Evolutionary conservation across 805 yeast genomes (phyloP).

Genomic region (Candida nanaspora): DNA sequence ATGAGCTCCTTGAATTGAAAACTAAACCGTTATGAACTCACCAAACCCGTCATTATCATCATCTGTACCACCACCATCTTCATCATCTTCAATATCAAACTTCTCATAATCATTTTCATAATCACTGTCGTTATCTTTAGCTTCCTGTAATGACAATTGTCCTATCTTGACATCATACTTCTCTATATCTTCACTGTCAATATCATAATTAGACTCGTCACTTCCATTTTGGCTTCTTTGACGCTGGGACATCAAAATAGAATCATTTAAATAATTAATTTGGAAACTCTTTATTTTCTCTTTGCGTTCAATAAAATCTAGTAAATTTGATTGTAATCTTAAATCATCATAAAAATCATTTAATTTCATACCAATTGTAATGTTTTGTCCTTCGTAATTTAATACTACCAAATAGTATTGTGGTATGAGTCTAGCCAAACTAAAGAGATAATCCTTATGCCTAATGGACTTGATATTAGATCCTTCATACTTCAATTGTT

Average conservation of each 20-base stretch:
- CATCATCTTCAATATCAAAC: slow-evolving; percentile 1
- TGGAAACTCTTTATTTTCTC: slow-evolving; percentile 9
- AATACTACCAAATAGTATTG: slow-evolving; percentile 17
- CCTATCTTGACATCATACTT: background rate
- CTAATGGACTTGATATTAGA: slow-evolving; percentile 7
- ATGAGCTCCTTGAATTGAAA: too few species aligned
- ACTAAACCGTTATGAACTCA: slow-evolving; percentile 16
- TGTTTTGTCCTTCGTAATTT: slow-evolving; percentile 2
- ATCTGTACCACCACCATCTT: slow-evolving; percentile 2
- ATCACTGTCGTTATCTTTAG: background rate
- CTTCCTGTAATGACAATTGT: background rate
- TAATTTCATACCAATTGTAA: slow-evolving; percentile 21
- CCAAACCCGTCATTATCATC: slow-evolving; percentile 20
- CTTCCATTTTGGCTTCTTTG: background rate
- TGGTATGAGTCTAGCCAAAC: slow-evolving; percentile 13
- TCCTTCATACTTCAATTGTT: slow-evolving; percentile 4
- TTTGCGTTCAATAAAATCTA: slow-evolving; percentile 12
- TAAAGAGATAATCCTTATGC: slow-evolving; percentile 11
- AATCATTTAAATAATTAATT: slow-evolving; percentile 4
- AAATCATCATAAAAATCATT: slow-evolving; percentile 20
- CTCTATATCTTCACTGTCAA: slow-evolving; percentile 1
- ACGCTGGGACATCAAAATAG: background rate
- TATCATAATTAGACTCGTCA: slow-evolving; percentile 1
- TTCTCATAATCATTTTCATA: background rate
- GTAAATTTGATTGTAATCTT: slow-evolving; percentile 10